Conservation (phyloP, 2,329 filamentous ascomycete genomes). For the Xylaria digitata region DNA sequence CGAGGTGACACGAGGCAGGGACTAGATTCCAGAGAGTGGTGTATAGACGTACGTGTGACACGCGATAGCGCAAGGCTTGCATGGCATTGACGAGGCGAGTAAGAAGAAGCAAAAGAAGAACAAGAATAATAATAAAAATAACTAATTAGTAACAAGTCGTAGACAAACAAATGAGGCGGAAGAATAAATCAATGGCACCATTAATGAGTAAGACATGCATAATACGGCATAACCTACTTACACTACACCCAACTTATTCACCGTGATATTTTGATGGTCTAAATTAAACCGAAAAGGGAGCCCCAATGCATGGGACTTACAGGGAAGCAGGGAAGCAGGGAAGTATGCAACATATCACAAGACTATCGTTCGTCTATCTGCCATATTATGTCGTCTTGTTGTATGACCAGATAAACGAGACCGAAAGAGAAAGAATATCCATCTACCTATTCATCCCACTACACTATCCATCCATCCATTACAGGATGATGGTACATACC, state of each 20-base stretch:
- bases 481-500: too few relatives aligned
- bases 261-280: not conserved
- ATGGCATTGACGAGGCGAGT: not conserved
- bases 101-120: not conserved
- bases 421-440: not conserved
- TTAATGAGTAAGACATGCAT: not conserved
- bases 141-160: not conserved
- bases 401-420: constrained; percentile 13
- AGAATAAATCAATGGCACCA: not conserved
- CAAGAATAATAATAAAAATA: not conserved
- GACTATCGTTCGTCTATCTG: not conserved
- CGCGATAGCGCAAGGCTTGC: constrained; percentile 12
- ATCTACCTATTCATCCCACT: too few relatives aligned
- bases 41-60: constrained; percentile 22
- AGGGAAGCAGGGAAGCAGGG: too few relatives aligned
- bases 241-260: too few relatives aligned
- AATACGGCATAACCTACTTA: not conserved
- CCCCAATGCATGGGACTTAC: constrained; percentile 28
- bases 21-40: constrained; percentile 16
- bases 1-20: constrained; percentile 26
- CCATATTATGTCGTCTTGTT: not conserved
- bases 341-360: constrained; percentile 18
- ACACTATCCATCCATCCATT: not conserved
- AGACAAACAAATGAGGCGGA: constrained; percentile 1
- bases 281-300: constrained; percentile 15